phyloP scores from a whole-genome alignment of 495 filamentous ascomycete genomes.

The Zalerion maritima region DNA sequence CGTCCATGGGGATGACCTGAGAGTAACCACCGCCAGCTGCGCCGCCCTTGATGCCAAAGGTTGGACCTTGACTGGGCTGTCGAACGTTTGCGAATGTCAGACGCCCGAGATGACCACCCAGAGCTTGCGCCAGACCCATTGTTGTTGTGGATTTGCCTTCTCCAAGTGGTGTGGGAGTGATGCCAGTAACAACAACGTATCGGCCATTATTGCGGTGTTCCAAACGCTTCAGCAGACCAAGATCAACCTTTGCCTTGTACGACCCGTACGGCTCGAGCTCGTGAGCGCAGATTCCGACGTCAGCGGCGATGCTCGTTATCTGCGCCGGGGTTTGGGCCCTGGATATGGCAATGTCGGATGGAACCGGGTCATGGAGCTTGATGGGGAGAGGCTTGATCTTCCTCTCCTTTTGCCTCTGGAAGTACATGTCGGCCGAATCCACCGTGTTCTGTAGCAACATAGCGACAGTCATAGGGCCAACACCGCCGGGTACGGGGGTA shows the following conservation, averaged over 20 bases:
- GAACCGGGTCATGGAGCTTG: constrained; percentile 59
- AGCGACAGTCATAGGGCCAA: constrained; percentile 96
- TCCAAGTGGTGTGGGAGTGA: constrained; percentile 93
- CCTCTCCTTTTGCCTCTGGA: constrained; percentile 65
- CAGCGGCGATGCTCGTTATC: constrained; percentile 67
- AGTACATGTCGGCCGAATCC: constrained; percentile 61
- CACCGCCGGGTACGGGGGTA: constrained; percentile 91
- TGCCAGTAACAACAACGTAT: constrained; percentile 86
- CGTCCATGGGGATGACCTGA: constrained; percentile 98
- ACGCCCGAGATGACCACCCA: constrained; percentile 74
- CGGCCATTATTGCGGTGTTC: constrained; percentile 74
- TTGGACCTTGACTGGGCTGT: constrained; percentile 93
- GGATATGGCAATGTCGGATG: constrained; percentile 88
- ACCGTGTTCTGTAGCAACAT: constrained; percentile 95
- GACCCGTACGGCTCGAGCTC: constrained; percentile 91
- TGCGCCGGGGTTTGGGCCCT: constrained; percentile 79
- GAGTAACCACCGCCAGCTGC: constrained; percentile 95
- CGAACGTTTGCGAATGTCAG: constrained; percentile 92
- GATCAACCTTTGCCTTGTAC: constrained; percentile 87
- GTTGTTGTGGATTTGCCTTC: constrained; percentile 99
- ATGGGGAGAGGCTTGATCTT: constrained; percentile 66
- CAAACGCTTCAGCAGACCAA: constrained; percentile 66
- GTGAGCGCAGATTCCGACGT: constrained; percentile 70
- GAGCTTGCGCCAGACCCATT: constrained; percentile 85
- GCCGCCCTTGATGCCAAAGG: constrained; percentile 97